These are phyloP conservation scores for Dorcoceras hygrometricum DNA, from an alignment of 257 asterid species.

Conservation along the genomic window DNA sequence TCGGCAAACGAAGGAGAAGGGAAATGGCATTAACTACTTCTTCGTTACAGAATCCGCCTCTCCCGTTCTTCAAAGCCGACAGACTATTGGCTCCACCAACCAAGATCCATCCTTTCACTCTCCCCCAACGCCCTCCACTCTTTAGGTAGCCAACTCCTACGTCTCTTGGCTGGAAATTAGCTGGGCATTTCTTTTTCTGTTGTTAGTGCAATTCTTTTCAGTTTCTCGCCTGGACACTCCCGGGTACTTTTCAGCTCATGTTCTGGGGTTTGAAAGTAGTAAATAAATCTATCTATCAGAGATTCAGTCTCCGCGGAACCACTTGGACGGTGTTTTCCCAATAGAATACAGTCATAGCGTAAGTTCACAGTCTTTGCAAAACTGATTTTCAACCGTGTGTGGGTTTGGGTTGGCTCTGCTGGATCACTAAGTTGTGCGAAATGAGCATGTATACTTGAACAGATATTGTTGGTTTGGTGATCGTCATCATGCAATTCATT, in stretches of 20 bases:
- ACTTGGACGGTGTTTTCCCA: not conserved
- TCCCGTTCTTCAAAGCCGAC: conserved; percentile 19
- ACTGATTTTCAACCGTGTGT: too few relatives aligned
- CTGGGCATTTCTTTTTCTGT: not conserved
- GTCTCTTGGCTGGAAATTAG: not conserved
- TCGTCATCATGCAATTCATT: not conserved
- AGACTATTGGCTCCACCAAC: conserved; percentile 21
- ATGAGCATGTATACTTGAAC: too few relatives aligned
- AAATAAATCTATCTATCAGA: too few relatives aligned
- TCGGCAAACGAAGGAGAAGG: conserved; percentile 38
- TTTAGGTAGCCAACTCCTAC: conserved; percentile 35
- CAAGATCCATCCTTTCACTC: conserved; percentile 48
- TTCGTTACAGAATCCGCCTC: conserved; percentile 29
- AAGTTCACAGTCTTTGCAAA: too few relatives aligned
- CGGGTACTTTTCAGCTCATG: not conserved
- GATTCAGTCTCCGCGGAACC: not conserved
- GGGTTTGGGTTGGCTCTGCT: not conserved
- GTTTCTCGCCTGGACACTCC: not conserved
- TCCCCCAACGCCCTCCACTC: conserved; percentile 38
- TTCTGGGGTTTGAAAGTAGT: not conserved
- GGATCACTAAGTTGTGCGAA: not conserved
- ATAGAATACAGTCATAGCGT: not conserved
- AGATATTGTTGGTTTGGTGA: too few relatives aligned
- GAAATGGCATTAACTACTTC: conserved; percentile 46
- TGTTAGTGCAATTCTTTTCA: not conserved